These are phyloP conservation scores for Neoscytalidium dimidiatum DNA, from an alignment of 2,329 filamentous ascomycete genomes.

Conservation along the genomic window DNA sequence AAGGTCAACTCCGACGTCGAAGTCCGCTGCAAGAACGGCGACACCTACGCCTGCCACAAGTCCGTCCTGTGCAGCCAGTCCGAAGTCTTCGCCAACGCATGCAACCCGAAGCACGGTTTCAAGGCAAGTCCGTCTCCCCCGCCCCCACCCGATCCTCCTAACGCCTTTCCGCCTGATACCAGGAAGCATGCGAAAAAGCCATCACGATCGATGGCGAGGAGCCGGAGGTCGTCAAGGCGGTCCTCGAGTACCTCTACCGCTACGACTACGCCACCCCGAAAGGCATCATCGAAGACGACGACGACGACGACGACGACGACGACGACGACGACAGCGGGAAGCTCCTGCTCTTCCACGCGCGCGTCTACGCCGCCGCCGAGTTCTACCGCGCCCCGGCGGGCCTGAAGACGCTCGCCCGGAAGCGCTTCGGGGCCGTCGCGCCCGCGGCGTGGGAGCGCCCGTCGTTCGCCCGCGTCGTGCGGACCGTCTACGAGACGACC, in stretches of 20 bases:
- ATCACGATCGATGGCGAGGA: not conserved
- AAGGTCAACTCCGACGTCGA: not conserved
- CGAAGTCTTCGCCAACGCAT: not conserved
- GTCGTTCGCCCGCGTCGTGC: not conserved
- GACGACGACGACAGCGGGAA: not conserved
- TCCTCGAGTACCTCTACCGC: slow-evolving; percentile 18
- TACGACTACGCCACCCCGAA: slow-evolving; percentile 18
- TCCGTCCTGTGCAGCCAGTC: not conserved
- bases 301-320: not conserved
- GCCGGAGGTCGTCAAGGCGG: not conserved
- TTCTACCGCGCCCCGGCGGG: not conserved
- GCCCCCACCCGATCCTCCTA: not conserved
- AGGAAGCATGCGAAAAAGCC: not conserved
- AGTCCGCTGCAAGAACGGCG: not conserved
- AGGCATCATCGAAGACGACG: not conserved
- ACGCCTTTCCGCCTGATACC: not conserved
- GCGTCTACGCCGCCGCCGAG: not conserved
- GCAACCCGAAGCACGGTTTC: not conserved
- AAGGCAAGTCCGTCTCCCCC: not conserved
- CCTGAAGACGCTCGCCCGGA: not conserved
- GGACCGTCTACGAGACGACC: not conserved
- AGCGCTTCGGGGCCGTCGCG: not conserved
- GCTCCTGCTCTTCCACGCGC: not conserved
- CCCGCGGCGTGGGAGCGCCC: not conserved
- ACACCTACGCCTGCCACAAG: not conserved